Evolutionary conservation across 1,284 basidiomycete species (phyloP), one percentile per base, ranked within the genome.

Genomic region (Melanopsichium pennsylvanicum): DNA sequence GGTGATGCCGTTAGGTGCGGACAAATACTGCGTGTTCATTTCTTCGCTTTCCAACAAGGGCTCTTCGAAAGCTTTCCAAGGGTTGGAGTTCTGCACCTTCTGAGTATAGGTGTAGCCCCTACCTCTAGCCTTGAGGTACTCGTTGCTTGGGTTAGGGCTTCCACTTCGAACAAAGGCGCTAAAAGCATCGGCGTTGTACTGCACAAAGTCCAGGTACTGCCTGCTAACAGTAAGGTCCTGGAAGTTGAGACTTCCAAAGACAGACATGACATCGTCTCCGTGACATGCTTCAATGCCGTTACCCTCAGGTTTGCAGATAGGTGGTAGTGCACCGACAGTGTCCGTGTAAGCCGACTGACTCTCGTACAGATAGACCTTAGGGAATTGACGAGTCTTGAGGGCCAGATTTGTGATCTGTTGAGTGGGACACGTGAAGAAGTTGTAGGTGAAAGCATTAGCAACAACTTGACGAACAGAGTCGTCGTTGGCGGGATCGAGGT

Each of bases 341-440:
- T 54, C 50, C 4, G 64, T 37, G 29, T 62, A 58, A 18, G 59
- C 64, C 3, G 56, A 60, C 5, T 38, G n/a, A 2, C 48, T 46
- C 27, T 68, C 58, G 59, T 68, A 68, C 19, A 68, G 55, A 10
- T 50, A 68, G 11, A 60, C 52, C 22, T 47, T 31, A 18, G 64
- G 59, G 38, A 60, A 62, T 19, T 58, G 58, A 2, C 16, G 15
- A 0, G 19, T 55, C 7, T 34, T 21, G n/a, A 43, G 45, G 2
- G 59, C 59, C 31, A 45, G 19, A 29, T 56, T 26, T 21, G 62
- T 29, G 12, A 68, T 61, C 13, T 55, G 40, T 29, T 68, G 58
- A 0, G 64, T 68, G 2, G 64, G 59, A 31, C 64, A 68, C 13
- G 59, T 68, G 48, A 68, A 68, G 31, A 56, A 62, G 50, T 62